Evolutionary conservation across 345 rosid species (phyloP), one percentile per base, ranked within the genome.

Genomic region (Salix dunnii): DNA sequence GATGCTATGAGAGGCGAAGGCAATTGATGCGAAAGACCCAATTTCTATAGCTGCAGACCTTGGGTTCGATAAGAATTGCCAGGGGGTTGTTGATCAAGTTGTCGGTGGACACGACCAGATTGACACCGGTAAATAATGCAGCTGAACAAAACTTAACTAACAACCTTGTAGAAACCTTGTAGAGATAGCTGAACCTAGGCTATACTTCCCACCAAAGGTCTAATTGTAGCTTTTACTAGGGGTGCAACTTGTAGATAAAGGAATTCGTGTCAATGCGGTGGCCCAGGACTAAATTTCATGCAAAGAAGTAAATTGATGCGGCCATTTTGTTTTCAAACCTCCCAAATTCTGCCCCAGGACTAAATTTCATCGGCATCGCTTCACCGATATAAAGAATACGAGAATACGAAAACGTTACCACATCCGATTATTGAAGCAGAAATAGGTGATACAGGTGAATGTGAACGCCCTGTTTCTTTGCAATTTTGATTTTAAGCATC

Each of bases 191-290:
- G 60, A 65, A 18, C 23, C 68, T 62, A n/a, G 76, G 65, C 38
- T 74, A 74, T 33, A 42, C 42, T n/a, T 42, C 42, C 16, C n/a
- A 74, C 70, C 9, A 46, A 74, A 33, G 77, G 70, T 25, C 62
- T 62, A n/a, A 74, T 64, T 36, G 67, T 74, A 21, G 27, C 61
- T 5, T 74, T 74, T 40, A 73, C 76, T 1, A 61, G 68, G 36
- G 58, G 38, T 13, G 70, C 70, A 63, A 2, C 70, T 74, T 43
- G 36, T 63, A 12, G 38, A 7, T 5, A 63, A 20, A 27, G 70
- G 65, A 12, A 64, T 74, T 21, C 70, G 69, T 2, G 77, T 74
- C 17, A 64, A 64, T 18, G 77, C 51, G 1, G 66, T 72, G 66
- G 75, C 74, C n/a, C n/a, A n/a, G n/a, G n/a, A n/a, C n/a, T n/a